Percentiles rank a stretch among this genome's conserved stretches.
phyloP scores from a whole-genome alignment of 1,139 yeast species.

The Taphrina sp. region DNA sequence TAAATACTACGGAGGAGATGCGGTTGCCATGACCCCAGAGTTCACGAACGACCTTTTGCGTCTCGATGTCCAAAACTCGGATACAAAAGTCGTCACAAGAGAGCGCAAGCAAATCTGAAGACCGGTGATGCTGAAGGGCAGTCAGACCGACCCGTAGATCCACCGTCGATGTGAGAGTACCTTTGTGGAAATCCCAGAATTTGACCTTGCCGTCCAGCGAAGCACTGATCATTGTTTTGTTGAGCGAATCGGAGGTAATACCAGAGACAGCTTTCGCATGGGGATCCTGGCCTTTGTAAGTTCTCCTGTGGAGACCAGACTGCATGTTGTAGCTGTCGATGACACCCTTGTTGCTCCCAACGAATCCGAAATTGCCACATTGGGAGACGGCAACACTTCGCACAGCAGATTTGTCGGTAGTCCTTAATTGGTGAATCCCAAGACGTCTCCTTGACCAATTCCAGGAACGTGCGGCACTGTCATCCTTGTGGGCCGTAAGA shows the following conservation, averaged over 20 bases:
- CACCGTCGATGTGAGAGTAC: conserved; percentile 65
- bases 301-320: conserved; percentile 75
- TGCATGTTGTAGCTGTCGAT: conserved; percentile 87
- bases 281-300: conserved; percentile 45
- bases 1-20: conserved; percentile 82
- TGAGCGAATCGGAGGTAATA: conserved; percentile 83
- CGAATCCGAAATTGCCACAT: conserved; percentile 92
- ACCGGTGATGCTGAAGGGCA: conserved; percentile 67
- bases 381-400: conserved; percentile 77
- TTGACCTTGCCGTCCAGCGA: conserved; percentile 90
- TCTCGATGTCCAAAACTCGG: conserved; percentile 74
- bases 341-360: conserved; percentile 90
- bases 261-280: conserved; percentile 88
- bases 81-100: conserved; percentile 85
- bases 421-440: conserved; percentile 67
- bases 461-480: conserved; percentile 88
- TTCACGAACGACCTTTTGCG: conserved; percentile 80
- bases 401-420: conserved; percentile 80
- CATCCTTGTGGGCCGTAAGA: conserved; percentile 86
- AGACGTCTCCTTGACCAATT: conserved; percentile 76
- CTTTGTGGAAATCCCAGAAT: conserved; percentile 78
- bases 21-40: conserved; percentile 88
- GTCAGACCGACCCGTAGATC: conserved; percentile 76
- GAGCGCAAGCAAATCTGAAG: conserved; percentile 81
- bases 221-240: conserved; percentile 76